phyloP scores from a whole-genome alignment of 2,329 filamentous ascomycete genomes.

The Penicillium sp. region DNA sequence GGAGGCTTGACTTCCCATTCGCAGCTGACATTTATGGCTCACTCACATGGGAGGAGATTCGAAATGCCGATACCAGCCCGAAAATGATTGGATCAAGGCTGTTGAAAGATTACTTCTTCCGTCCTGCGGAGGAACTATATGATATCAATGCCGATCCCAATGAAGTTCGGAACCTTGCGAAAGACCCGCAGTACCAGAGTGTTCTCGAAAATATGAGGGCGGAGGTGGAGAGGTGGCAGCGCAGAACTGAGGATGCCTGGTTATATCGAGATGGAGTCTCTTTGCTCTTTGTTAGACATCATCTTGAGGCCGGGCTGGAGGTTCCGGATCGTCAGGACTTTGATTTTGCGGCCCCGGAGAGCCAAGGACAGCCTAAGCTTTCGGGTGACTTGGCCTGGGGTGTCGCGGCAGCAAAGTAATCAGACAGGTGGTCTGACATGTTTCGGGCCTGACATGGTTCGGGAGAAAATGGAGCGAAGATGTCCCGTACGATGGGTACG shows the following conservation, averaged over 20 bases:
- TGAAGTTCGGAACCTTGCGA: constrained; percentile 1
- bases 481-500: too few relatives aligned
- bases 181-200: background rate
- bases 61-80: constrained; percentile 32
- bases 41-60: constrained; percentile 49
- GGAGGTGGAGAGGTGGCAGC: constrained; percentile 4
- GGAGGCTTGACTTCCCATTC: constrained; percentile 53
- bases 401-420: background rate
- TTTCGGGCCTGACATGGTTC: background rate
- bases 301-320: constrained; percentile 5
- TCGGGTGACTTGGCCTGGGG: background rate
- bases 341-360: background rate
- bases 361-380: background rate
- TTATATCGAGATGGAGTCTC: constrained; percentile 10
- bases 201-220: constrained; percentile 1
- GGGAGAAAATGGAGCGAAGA: too few relatives aligned
- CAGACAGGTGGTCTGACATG: background rate
- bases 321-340: constrained; percentile 7
- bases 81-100: constrained; percentile 7
- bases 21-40: constrained; percentile 49
- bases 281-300: constrained; percentile 2
- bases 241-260: constrained; percentile 2
- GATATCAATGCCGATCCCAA: constrained; percentile 5
- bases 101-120: constrained; percentile 3
- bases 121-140: constrained; percentile 6